Conservation (phyloP, 2,329 filamentous ascomycete species). For the Rhinocladiella mackenziei region DNA sequence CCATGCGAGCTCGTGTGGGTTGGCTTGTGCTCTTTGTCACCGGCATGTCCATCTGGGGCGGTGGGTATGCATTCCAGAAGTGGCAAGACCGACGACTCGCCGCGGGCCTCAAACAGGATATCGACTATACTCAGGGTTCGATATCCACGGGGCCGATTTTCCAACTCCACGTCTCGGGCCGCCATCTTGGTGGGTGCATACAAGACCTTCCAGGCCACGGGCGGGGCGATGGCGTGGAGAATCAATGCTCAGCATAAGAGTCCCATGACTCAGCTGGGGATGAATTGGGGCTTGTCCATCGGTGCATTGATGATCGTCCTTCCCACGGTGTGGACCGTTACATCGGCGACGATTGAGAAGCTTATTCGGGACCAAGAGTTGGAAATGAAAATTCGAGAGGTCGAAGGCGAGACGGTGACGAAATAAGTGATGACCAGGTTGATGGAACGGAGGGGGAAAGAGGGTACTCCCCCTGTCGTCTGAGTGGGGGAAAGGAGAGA, state of each 20-base stretch:
- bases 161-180: conserved; percentile 41
- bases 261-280: conserved; percentile 69
- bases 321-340: conserved; percentile 35
- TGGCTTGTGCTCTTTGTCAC: conserved; percentile 47
- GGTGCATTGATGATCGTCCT: conserved; percentile 67
- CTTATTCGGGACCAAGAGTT: conserved; percentile 46
- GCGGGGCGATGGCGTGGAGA: conserved; percentile 57
- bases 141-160: conserved; percentile 61
- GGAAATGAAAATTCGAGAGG: too few species aligned
- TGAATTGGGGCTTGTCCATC: conserved; percentile 70
- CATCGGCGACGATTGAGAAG: conserved; percentile 11
- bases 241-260: conserved; percentile 36
- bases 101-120: conserved; percentile 41
- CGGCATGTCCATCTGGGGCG: conserved; percentile 55
- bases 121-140: conserved; percentile 47
- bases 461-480: too few species aligned
- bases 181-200: conserved; percentile 48
- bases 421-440: too few species aligned
- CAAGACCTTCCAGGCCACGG: conserved; percentile 72
- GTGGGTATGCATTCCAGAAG: conserved; percentile 63
- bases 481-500: too few species aligned
- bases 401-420: too few species aligned
- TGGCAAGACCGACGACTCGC: conserved; percentile 48
- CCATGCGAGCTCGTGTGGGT: conserved; percentile 45
- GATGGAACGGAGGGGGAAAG: too few species aligned